These are phyloP conservation scores for Ascochyta rabiei DNA, from an alignment of 2,329 filamentous ascomycete genomes.

Conservation along the genomic window DNA sequence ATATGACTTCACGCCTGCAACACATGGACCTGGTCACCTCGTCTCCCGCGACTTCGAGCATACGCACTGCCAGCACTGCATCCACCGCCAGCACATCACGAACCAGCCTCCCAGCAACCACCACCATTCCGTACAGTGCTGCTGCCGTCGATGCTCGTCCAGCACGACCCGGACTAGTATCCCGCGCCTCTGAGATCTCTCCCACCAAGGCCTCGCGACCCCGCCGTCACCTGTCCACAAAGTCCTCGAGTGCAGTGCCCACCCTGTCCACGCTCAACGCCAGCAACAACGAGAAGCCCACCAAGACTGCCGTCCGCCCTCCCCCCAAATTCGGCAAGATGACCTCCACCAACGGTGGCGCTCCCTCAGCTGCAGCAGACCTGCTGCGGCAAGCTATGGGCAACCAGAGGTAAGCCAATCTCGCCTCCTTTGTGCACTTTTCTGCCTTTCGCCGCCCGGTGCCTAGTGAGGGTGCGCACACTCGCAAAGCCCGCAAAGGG, in stretches of 20 bases:
- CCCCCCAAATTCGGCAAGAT: constrained; percentile 34
- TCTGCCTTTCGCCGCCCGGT: constrained; percentile 5
- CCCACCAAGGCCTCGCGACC: constrained; percentile 37
- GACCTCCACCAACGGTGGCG: constrained; percentile 46
- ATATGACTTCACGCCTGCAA: constrained; percentile 42
- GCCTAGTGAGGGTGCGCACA: constrained; percentile 1
- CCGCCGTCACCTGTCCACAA: constrained; percentile 42
- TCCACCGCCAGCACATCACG: constrained; percentile 24
- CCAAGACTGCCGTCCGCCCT: constrained; percentile 24
- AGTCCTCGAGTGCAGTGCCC: constrained; percentile 53
- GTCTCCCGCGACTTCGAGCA: constrained; percentile 19
- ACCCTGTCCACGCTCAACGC: constrained; percentile 50
- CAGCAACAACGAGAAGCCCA: constrained; percentile 32
- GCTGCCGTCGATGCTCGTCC: constrained; percentile 38
- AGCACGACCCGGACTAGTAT: constrained; percentile 40
- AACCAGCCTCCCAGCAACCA: constrained; percentile 21
- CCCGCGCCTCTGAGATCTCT: constrained; percentile 38
- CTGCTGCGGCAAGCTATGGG: constrained; percentile 64
- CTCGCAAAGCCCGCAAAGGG: constrained; percentile 2
- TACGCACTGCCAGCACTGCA: constrained; percentile 15
- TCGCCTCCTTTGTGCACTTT: constrained; percentile 5
- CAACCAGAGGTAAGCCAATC: constrained; percentile 58
- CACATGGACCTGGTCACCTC: constrained; percentile 29
- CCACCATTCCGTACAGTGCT: constrained; percentile 27
- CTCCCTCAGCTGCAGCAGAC: constrained; percentile 61